Evolutionary conservation across 2,329 filamentous ascomycete species (phyloP).

Genomic region (Cladorrhinum sp.): DNA sequence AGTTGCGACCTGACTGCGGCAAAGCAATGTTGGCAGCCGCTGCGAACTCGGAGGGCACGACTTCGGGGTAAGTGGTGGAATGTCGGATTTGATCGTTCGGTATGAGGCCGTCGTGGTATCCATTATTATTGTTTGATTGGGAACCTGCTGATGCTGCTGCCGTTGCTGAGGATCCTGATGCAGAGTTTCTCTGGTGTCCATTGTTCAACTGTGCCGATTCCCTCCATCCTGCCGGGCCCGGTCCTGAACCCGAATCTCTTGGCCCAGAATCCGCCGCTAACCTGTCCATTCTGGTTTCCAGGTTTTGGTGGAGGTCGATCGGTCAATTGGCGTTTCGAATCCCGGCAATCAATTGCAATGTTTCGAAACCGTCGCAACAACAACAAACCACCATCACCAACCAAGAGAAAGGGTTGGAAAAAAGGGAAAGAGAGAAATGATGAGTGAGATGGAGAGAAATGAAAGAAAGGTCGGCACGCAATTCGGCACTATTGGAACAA

Average conservation of each 20-base stretch:
- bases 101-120: conserved; percentile 4
- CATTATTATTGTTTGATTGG: not conserved
- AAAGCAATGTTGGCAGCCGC: not conserved
- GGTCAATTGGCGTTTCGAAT: not conserved
- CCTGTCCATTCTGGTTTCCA: not conserved
- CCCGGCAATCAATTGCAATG: not conserved
- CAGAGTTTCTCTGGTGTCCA: not conserved
- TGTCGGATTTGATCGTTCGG: conserved; percentile 1
- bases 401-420: not conserved
- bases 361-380: not conserved
- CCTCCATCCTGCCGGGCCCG: not conserved
- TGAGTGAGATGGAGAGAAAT: not conserved
- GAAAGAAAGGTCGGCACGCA: not conserved
- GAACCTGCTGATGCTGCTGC: not conserved
- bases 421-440: not conserved
- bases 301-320: not conserved
- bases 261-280: not conserved
- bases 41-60: not conserved
- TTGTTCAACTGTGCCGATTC: not conserved
- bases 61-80: conserved; percentile 6
- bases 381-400: not conserved
- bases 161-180: not conserved
- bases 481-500: not conserved
- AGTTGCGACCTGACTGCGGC: not conserved
- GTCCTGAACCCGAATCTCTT: not conserved